Conservation (phyloP, 148 eudicot species). For the Rhododendron mucronatum region DNA sequence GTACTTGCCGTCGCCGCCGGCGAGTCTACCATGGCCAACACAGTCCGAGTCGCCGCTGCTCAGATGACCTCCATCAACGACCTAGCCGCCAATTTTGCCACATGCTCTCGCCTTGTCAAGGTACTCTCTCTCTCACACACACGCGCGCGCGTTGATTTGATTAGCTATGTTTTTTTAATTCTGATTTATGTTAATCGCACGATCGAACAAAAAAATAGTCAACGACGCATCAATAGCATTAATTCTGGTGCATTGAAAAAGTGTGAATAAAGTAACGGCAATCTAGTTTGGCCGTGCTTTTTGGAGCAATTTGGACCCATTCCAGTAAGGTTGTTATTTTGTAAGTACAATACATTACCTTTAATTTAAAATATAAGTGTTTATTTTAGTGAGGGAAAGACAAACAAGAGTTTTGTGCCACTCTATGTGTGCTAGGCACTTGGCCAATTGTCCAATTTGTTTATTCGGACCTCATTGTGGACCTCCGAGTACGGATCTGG, state of each 20-base stretch:
- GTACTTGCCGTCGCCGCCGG: constrained; percentile 16
- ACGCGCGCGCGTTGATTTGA: background rate
- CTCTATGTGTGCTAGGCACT: background rate
- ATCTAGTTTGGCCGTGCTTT: background rate
- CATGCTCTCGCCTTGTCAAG: constrained; percentile 80
- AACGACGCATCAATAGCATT: background rate
- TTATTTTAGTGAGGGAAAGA: no score
- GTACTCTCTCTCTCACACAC: constrained; percentile 14
- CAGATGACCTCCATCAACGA: constrained; percentile 93
- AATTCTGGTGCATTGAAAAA: background rate
- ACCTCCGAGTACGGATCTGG: background rate
- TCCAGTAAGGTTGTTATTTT: no score
- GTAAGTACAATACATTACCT: no score
- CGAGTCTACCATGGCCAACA: constrained; percentile 53
- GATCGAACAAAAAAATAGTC: background rate
- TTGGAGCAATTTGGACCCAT: background rate
- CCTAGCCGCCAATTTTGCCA: constrained; percentile 68
- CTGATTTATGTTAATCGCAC: background rate
- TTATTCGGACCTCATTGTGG: background rate
- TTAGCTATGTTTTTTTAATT: background rate
- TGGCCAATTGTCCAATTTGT: background rate
- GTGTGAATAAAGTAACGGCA: background rate
- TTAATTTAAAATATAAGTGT: no score
- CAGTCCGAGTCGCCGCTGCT: constrained; percentile 78
- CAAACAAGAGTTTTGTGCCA: background rate